Evolutionary conservation across 2,329 filamentous ascomycete genomes (phyloP), one percentile per base, ranked within the genome.

Genomic region (Coleophoma cylindrospora): DNA sequence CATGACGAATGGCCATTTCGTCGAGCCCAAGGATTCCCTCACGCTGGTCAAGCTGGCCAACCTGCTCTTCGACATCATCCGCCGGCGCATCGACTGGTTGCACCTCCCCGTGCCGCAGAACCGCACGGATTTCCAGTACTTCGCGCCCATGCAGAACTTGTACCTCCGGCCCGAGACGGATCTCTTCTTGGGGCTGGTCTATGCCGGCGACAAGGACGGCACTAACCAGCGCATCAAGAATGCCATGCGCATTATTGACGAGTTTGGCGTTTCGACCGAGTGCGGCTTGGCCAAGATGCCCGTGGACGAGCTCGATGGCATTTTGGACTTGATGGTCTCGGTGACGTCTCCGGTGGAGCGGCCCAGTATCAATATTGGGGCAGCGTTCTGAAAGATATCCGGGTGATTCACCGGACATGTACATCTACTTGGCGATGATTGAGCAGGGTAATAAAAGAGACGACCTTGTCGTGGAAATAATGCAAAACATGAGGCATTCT

Each of bases 91-190:
- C 21, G 55, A 66, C 43, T 76, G 64, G 61, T 55, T 75, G 33
- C 73, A 75, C 50, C 64, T 73, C 58, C 72, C 73, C 3, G 71
- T 75, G 2, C 70, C 71, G 0, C 69, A 65, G 47, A 62, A 63
- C 12, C 56, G 68, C 13, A 59, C 57, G 13, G 68, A 72, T 51
- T 58, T 57, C 2, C 61, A 54, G 3, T 75, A 72, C 53, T 69
- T 69, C 47, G 62, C 52, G 15, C 69, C 72, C 1, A 55, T 75
- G 50, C 64, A 61, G 43, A 49, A 63, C 0, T 50, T 74, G 34
- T 54, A 64, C 15, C 48, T 65, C 36, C 56, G 63, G 7, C 33
- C 33, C 1, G 52, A 63, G 6, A 66, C 65, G 1, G 64, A 69
- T 49, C 50, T 74, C 7, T 71, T 67, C 53, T 58, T 74, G 11